Base-by-base conservation (phyloP, 1,139 yeast species). In the Sugiyamaella castrensis region DNA sequence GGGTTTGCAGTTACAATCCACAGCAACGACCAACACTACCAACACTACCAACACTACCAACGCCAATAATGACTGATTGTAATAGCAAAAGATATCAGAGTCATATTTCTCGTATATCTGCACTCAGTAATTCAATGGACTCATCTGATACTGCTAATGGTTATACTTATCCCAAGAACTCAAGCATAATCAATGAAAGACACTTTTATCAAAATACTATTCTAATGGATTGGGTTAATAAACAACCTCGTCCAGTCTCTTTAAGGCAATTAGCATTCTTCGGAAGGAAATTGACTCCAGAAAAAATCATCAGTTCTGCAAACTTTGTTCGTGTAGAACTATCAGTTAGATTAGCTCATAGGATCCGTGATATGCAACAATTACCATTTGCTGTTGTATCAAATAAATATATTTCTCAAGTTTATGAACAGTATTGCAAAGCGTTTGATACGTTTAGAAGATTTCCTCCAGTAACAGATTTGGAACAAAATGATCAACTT, bases 191-290 rank as follows among this genome's bases (percentile, higher is more conserved):
- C 53, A 73, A 71, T 50, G 69, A 67, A 41, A 65, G 72, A 42
- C 98, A 91, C 64, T 92, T 86, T 66, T 89, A 86, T 65, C 97
- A 91, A 61, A 89, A 89, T 64, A 81, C 84, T 26, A 76, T 87
- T 8, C 71, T 91, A 50, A 72, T 82, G 65, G 77, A 78, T 43
- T 89, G 88, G 77, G 69, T 79, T 24, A 72, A 75, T 50, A 78
- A 81, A 55, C 69, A 73, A n/a, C 92, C 96, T 0, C 88, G 87
- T 62, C 96, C 98, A 0, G 95, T 92, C 16, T 84, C 96, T 0
- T 68, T 92, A 28, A 74, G 89, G 52, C 97, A 91, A 60, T 69
- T 91, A 57, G 96, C 96, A 1, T 91, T 89, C 45, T 92, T 84
- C 65, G 97, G 96, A 42, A 84, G 84, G 61, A 79, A 79, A 50